Evolutionary conservation across 169 alveolate genomes (phyloP), one percentile per base, ranked within the genome.

Genomic region (Babesia divergens): DNA sequence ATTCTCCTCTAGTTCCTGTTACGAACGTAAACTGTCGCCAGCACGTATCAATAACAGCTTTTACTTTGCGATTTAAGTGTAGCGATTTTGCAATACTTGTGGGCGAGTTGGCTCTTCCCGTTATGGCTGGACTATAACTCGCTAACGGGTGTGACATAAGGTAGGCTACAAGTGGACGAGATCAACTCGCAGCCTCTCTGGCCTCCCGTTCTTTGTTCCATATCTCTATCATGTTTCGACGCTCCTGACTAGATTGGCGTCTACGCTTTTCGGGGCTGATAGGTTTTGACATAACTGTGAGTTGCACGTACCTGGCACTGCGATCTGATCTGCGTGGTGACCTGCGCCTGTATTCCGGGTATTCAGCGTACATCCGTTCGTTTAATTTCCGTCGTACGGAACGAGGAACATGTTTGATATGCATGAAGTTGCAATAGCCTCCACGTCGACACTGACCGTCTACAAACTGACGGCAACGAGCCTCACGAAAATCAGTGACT

Each of bases 401-500:
- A 38, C 97, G 90, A 31, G 99, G 97, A 1, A 97, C 97, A 64
- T 97, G 99, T 82, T 98, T 98, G 56, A 95, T 90, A 82, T 98
- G 99, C 97, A 98, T 96, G 89, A 97, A 98, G 82, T 98, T 97
- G 74, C 99, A 98, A 84, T 95, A 98, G 28, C 99, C 99, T 16
- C 99, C 98, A 54, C 99, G 91, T 38, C 97, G 93, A 88, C 99
- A 98, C 43, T 92, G 94, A 4, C 99, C 99, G 60, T 97, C 99
- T 34, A 94, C 98, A 80, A 95, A 97, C 81, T 97, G 98, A 38
- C 99, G 92, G 72, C 99, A 97, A 52, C 97, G 90, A 35, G 99
- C 99, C 65, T 97, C 99, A 50, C 97, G 92, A 86, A 98, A 98
- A 82, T 98, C 99, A n/a, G 99, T 93, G 6, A 98, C 99, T 7